Evolutionary conservation across 2,329 filamentous ascomycete genomes (phyloP).

Genomic region (Clarireedia sp.): DNA sequence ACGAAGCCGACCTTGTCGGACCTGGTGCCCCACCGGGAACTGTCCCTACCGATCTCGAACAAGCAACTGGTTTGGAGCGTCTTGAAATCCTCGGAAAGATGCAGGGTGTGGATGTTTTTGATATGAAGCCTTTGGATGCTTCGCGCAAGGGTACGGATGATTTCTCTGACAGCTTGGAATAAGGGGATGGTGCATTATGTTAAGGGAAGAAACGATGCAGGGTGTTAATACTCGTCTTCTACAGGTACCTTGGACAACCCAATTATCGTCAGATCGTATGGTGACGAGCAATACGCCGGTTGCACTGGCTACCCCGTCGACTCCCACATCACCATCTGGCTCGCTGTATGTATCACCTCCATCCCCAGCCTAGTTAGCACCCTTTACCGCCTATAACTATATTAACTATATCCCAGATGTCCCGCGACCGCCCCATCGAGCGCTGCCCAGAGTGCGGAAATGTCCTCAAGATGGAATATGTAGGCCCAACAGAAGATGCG

Average conservation of each 20-base stretch:
- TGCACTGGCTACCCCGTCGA: slow-evolving; percentile 93
- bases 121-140: slow-evolving; percentile 93
- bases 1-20: slow-evolving; percentile 71
- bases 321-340: slow-evolving; percentile 85
- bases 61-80: slow-evolving; percentile 95
- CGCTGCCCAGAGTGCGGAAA: slow-evolving; percentile 95
- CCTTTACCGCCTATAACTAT: neutral
- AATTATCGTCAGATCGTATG: slow-evolving; percentile 82
- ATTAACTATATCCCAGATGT: slow-evolving; percentile 47
- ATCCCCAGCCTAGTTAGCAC: neutral
- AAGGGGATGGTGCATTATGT: too few relatives aligned
- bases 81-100: slow-evolving; percentile 99
- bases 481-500: slow-evolving; percentile 65
- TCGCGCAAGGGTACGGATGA: slow-evolving; percentile 66
- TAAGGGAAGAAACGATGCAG: too few relatives aligned
- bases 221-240: neutral
- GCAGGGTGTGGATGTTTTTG: slow-evolving; percentile 95
- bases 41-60: slow-evolving; percentile 89
- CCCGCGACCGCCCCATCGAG: slow-evolving; percentile 82
- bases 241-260: slow-evolving; percentile 82
- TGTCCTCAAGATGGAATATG: slow-evolving; percentile 96
- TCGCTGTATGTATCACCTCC: slow-evolving; percentile 53
- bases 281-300: slow-evolving; percentile 92
- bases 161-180: neutral
- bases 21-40: slow-evolving; percentile 76